Base-by-base conservation (phyloP, 2,329 filamentous ascomycete genomes). In the Celoporthe dispersa region DNA sequence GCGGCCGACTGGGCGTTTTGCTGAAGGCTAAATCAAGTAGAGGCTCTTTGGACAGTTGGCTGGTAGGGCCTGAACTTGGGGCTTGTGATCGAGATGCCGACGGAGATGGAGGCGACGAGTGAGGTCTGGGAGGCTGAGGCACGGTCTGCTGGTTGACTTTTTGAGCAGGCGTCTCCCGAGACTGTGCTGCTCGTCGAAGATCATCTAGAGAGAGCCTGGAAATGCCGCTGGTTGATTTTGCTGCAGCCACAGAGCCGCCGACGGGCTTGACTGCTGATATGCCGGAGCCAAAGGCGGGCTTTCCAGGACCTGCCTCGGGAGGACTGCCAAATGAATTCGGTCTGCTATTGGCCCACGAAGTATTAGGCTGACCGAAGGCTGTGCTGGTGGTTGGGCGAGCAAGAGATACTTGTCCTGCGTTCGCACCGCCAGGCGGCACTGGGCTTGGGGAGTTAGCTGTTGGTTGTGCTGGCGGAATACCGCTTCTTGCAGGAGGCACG, bases 161-260 rank as follows among this genome's bases (percentile, higher is more conserved):
- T 19, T 22, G 22, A 12, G 28, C 39, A 28, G 39, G 25, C 33
- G 55, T 28, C 28, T 51, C 57, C 22, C 57, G 25, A 67, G 28
- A 25, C 16, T 28, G 55, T 28, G 62, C 62, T n/a, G 39, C 37
- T 16, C 51, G 25, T 31, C 62, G 39, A n/a, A 64, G 62, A 11
- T 64, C 39, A 9, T 64, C 62, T 28, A 64, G 28, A 33, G 62
- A 64, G 39, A 64, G 12, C 22, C 55, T 9, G 14, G 39, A 33
- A n/a, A 37, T 28, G 51, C 44, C 33, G 16, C 64, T 57, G 28
- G 64, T 66, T n/a, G 64, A 39, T 12, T 57, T 66, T 39, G 64
- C 51, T 28, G 51, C n/a, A 57, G 31, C 22, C 6, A 41, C 51
- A 12, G 48, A 16, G 37, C 22, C 25, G 25, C 33, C 33, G 6